phyloP scores from a whole-genome alignment of 75 land plant genomes.

The Sequoiadendron giganteum region DNA sequence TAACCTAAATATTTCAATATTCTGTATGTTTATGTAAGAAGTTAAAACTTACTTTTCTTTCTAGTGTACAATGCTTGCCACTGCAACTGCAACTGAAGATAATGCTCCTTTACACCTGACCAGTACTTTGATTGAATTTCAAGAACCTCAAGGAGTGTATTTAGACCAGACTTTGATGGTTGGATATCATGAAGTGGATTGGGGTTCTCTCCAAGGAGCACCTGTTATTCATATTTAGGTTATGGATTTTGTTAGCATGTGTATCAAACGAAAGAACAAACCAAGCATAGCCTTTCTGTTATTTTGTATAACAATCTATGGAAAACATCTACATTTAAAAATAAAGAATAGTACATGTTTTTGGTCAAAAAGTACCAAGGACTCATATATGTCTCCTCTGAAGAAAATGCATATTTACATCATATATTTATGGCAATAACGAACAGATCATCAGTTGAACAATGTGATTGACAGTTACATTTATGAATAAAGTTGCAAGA shows the following conservation, averaged over 20 bases:
- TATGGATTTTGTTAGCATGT: not conserved
- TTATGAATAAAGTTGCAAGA: too few species aligned
- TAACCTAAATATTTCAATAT: not conserved
- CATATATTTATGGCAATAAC: not conserved
- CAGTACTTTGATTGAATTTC: conserved; percentile 66
- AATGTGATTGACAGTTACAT: not conserved
- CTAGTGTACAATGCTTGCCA: conserved; percentile 19
- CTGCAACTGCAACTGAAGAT: conserved; percentile 24
- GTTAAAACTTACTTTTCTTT: conserved; percentile 3
- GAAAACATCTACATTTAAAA: not conserved
- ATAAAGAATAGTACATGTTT: not conserved
- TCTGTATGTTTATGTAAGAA: not conserved
- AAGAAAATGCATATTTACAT: not conserved
- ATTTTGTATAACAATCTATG: not conserved
- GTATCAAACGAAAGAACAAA: not conserved
- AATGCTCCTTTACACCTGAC: conserved; percentile 40
- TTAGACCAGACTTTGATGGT: conserved; percentile 61
- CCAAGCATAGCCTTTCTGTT: not conserved
- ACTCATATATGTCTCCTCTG: not conserved
- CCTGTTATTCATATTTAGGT: conserved; percentile 31
- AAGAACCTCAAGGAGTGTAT: conserved; percentile 69
- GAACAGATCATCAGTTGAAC: not conserved
- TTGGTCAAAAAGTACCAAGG: not conserved
- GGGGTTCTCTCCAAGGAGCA: conserved; percentile 69
- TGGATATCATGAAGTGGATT: conserved; percentile 16